A percentile compares a stretch with the other conserved stretches of the same genome.
Conservation (phyloP, 192 early-diverging fungal species). For the Gigaspora rosea region DNA sequence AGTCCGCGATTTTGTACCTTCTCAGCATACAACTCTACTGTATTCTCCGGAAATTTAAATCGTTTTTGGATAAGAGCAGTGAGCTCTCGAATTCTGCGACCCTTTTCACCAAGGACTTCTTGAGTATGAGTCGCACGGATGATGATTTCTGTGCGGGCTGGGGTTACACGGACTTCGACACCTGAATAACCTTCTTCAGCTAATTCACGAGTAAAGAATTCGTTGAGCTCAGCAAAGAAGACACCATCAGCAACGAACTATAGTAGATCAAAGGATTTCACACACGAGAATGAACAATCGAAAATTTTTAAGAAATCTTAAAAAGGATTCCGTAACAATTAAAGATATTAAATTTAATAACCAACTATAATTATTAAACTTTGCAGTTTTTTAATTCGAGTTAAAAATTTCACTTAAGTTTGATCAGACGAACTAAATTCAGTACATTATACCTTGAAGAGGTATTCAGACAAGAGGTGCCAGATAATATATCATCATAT, state of each 20-base stretch:
- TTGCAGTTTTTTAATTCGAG: not conserved
- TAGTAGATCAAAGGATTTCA: not conserved
- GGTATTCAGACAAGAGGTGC: conserved; percentile 62
- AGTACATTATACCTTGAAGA: conserved; percentile 32
- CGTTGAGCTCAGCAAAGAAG: conserved; percentile 99
- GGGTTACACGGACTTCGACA: conserved; percentile 99
- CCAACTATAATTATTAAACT: not conserved
- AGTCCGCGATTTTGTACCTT: conserved; percentile 96
- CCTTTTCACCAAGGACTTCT: conserved; percentile 97
- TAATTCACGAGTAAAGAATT: conserved; percentile 97
- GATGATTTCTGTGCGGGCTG: conserved; percentile 98
- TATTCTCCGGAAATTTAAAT: conserved; percentile 98
- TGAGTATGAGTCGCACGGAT: conserved; percentile 99
- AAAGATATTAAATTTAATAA: not conserved
- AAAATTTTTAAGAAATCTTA: not conserved
- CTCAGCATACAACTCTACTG: conserved; percentile 98
- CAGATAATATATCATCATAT: conserved; percentile 54
- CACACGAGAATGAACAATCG: not conserved
- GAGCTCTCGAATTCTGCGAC: conserved; percentile 97
- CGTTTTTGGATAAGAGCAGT: conserved; percentile 99
- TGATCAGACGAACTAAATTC: conserved; percentile 43
- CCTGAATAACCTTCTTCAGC: conserved; percentile 98
- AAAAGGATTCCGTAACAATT: no score
- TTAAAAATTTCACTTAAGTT: conserved; percentile 19
- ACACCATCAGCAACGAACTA: conserved; percentile 99